These are phyloP conservation scores for Keithomyces neogunnii DNA, from an alignment of 2,329 filamentous ascomycete species.

Conservation along the genomic window DNA sequence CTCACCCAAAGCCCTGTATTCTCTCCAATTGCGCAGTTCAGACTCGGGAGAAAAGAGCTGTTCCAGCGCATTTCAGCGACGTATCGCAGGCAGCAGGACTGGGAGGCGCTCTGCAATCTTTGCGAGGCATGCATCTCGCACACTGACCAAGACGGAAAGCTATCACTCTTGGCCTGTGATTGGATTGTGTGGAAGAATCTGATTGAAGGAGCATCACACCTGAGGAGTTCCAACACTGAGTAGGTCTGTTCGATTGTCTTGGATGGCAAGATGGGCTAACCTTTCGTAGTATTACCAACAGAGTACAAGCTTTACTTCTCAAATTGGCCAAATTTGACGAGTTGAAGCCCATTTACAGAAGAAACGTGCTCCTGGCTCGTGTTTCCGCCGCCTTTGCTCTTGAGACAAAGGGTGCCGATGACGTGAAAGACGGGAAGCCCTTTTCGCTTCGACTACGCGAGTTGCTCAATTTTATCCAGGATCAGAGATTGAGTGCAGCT, in stretches of 20 bases:
- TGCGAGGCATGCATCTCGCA: constrained; percentile 34
- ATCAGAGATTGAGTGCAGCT: constrained; percentile 25
- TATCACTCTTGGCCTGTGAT: constrained; percentile 37
- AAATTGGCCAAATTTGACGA: constrained; percentile 19
- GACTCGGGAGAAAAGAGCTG: constrained; percentile 37
- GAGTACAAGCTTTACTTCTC: constrained; percentile 21
- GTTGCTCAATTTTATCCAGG: constrained; percentile 27
- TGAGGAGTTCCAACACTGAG: constrained; percentile 23
- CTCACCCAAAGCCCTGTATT: constrained; percentile 29
- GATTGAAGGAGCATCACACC: constrained; percentile 27
- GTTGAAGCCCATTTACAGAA: constrained; percentile 29
- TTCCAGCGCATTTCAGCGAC: constrained; percentile 31
- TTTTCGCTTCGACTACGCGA: constrained; percentile 23
- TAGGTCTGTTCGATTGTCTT: constrained; percentile 13
- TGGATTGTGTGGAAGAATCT: constrained; percentile 31
- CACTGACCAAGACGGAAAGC: constrained; percentile 26
- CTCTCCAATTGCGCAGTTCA: constrained; percentile 35
- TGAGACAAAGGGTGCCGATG: constrained; percentile 17
- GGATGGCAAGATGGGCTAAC: constrained; percentile 6
- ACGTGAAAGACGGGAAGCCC: constrained; percentile 18
- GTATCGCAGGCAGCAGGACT: constrained; percentile 30
- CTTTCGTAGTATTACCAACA: constrained; percentile 15
- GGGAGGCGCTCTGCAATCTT: constrained; percentile 33
- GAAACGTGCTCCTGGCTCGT: constrained; percentile 30
- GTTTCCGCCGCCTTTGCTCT: constrained; percentile 29